A percentile compares a stretch with the other conserved stretches of the same genome.
Conservation (phyloP, 2,329 filamentous ascomycete genomes). For the Corinectria fuckeliana region DNA sequence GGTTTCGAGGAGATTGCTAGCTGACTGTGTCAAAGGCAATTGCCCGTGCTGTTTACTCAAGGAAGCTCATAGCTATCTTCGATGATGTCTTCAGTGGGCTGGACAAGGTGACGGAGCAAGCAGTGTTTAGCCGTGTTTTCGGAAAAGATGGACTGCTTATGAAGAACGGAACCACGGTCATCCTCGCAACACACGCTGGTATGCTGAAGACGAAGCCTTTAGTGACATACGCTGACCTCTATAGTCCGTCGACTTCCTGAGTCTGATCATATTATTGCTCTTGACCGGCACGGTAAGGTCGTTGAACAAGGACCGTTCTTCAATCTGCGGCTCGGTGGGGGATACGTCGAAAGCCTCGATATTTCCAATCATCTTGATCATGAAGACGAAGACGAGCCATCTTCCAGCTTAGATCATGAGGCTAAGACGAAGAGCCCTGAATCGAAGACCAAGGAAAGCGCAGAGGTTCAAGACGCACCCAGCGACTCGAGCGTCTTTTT, state of each 20-base stretch:
- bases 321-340: constrained; percentile 43
- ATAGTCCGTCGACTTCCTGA: constrained; percentile 44
- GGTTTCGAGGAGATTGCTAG: no score
- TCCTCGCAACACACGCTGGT: constrained; percentile 46
- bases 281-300: constrained; percentile 48
- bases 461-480: neutral
- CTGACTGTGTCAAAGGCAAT: constrained; percentile 32
- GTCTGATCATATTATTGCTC: constrained; percentile 53
- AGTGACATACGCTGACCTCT: neutral
- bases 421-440: neutral
- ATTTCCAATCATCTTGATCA: constrained; percentile 35
- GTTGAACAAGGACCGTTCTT: constrained; percentile 50
- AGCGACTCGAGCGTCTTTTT: constrained; percentile 39
- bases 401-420: neutral
- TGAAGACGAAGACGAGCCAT: constrained; percentile 6
- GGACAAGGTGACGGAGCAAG: constrained; percentile 49
- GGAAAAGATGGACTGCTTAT: constrained; percentile 44
- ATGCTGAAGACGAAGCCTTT: neutral
- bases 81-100: constrained; percentile 51
- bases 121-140: constrained; percentile 49
- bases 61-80: constrained; percentile 44
- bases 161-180: constrained; percentile 37
- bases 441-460: neutral
- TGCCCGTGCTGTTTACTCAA: constrained; percentile 43
- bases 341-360: constrained; percentile 47